Evolutionary conservation across 2,329 filamentous ascomycete species (phyloP).

Genomic region (Trichoderma citrinoviride): DNA sequence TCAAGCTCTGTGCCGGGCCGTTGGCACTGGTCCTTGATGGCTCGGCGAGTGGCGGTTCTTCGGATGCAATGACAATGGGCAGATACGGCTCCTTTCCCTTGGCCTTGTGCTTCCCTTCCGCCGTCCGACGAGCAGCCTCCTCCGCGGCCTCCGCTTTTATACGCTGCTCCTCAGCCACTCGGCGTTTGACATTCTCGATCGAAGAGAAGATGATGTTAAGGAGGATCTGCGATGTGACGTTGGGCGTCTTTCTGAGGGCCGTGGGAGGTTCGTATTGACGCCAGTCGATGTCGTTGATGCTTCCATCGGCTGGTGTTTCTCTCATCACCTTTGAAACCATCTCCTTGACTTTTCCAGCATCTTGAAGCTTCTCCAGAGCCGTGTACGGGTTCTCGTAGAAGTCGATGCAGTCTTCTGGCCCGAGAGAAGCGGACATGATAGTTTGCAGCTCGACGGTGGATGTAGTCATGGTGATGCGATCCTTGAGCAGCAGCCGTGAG

Average conservation of each 20-base stretch:
- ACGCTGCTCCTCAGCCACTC: slow-evolving; percentile 35
- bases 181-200: slow-evolving; percentile 44
- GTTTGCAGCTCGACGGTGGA: slow-evolving; percentile 13
- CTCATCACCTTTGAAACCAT: slow-evolving; percentile 25
- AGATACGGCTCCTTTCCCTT: slow-evolving; percentile 39
- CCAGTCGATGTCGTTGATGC: slow-evolving; percentile 42
- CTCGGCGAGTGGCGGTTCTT: slow-evolving; percentile 11
- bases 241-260: slow-evolving; percentile 39
- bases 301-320: slow-evolving; percentile 28
- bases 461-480: neutral
- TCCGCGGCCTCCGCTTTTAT: slow-evolving; percentile 33
- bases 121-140: slow-evolving; percentile 25
- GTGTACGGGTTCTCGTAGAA: slow-evolving; percentile 33
- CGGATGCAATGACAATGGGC: slow-evolving; percentile 34
- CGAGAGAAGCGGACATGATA: slow-evolving; percentile 32
- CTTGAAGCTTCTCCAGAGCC: slow-evolving; percentile 28
- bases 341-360: slow-evolving; percentile 28
- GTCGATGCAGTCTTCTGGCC: slow-evolving; percentile 33
- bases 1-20: neutral
- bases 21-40: neutral
- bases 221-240: slow-evolving; percentile 42
- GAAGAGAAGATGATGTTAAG: slow-evolving; percentile 43
- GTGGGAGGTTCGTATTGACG: slow-evolving; percentile 46
- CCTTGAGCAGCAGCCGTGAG: neutral
- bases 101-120: slow-evolving; percentile 25